Conservation (phyloP, 306 rosid genomes). For the Glycine soja region DNA sequence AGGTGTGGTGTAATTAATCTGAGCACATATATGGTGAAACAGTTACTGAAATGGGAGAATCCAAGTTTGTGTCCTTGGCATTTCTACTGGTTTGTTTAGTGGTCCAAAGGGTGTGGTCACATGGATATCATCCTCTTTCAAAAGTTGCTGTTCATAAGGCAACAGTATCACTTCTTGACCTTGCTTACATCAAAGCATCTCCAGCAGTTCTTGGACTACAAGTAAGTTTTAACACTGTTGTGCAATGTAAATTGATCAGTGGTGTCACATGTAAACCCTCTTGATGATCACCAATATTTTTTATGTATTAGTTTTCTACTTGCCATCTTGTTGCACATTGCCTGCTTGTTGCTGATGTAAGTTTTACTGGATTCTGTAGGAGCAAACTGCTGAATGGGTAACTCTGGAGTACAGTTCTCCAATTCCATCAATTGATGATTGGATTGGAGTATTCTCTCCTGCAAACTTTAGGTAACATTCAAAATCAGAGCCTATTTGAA, state of each 20-base stretch:
- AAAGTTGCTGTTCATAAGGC: slow-evolving; percentile 66
- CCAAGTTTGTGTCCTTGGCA: slow-evolving; percentile 51
- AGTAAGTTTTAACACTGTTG: slow-evolving; percentile 51
- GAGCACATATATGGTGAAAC: not conserved
- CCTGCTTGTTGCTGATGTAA: slow-evolving; percentile 22
- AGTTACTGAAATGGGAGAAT: slow-evolving; percentile 48
- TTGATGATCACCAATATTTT: slow-evolving; percentile 5
- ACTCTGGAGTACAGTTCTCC: slow-evolving; percentile 66
- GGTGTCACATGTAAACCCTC: not conserved
- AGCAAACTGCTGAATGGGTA: slow-evolving; percentile 75
- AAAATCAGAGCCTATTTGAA: not conserved
- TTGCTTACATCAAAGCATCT: slow-evolving; percentile 67
- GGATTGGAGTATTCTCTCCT: slow-evolving; percentile 94
- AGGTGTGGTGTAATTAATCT: slow-evolving; percentile 30
- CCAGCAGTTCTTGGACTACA: slow-evolving; percentile 67
- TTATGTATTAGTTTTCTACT: not conserved
- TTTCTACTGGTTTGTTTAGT: slow-evolving; percentile 52
- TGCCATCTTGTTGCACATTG: not conserved
- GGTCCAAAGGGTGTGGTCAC: slow-evolving; percentile 56
- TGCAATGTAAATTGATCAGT: slow-evolving; percentile 7
- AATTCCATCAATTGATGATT: slow-evolving; percentile 76
- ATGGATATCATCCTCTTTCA: slow-evolving; percentile 80
- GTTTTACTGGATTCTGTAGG: slow-evolving; percentile 49
- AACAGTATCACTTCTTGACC: slow-evolving; percentile 56
- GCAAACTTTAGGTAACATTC: slow-evolving; percentile 74